phyloP scores from a whole-genome alignment of 441 rosid species.

The Macaranga tanarius region DNA sequence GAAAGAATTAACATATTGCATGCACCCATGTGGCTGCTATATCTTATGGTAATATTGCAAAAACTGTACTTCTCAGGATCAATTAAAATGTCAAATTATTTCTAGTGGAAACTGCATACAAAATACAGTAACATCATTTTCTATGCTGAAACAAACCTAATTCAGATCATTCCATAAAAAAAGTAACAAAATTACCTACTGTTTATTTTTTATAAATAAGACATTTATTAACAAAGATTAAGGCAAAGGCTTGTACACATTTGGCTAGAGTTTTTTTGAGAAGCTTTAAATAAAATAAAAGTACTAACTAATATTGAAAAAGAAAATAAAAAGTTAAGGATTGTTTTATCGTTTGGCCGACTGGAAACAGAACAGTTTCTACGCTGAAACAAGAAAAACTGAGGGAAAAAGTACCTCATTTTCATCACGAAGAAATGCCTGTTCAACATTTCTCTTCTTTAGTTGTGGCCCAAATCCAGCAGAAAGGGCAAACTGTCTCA shows the following conservation, averaged over 20 bases:
- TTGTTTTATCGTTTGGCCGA: background rate
- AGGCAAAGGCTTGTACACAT: background rate
- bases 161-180: background rate
- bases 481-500: slow-evolving; percentile 80
- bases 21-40: background rate
- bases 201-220: background rate
- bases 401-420: slow-evolving; percentile 49
- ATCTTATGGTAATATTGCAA: background rate
- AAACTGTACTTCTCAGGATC: background rate
- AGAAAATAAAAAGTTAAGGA: background rate
- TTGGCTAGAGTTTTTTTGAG: background rate
- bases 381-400: background rate
- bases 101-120: background rate
- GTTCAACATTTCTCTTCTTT: slow-evolving; percentile 50
- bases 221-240: background rate
- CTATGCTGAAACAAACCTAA: background rate
- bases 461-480: slow-evolving; percentile 83
- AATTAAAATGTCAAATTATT: background rate
- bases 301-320: background rate
- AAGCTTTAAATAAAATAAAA: background rate
- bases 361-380: background rate
- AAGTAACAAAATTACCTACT: background rate
- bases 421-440: slow-evolving; percentile 48
- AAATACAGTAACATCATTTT: background rate
- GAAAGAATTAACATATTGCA: background rate